These are phyloP conservation scores for Helianthus tuberosus DNA, from an alignment of 129 eudicot genomes.

Conservation along the genomic window DNA sequence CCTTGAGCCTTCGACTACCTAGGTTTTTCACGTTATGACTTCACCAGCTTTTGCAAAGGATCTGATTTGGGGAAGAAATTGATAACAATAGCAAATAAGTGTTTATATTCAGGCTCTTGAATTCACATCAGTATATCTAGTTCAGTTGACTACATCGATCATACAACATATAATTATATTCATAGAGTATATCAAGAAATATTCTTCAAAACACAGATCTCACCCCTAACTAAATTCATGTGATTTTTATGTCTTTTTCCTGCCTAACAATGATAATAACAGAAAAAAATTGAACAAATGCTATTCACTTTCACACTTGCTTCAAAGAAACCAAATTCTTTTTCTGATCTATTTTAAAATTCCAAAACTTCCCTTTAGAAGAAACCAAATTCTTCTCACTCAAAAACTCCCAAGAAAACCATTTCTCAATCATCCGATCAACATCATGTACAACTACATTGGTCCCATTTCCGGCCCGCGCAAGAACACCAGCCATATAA, in stretches of 20 bases:
- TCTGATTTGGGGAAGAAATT: conserved; percentile 3
- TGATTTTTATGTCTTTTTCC: conserved; percentile 18
- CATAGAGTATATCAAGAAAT: conserved; percentile 18
- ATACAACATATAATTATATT: conserved; percentile 21
- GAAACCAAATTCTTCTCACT: conserved; percentile 83
- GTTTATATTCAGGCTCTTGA: not conserved
- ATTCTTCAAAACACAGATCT: conserved; percentile 15
- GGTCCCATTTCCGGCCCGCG: conserved; percentile 67
- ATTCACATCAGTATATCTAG: not conserved
- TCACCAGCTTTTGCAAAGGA: not conserved
- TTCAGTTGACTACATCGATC: not conserved
- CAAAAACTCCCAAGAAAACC: conserved; percentile 94
- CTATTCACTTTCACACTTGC: conserved; percentile 20
- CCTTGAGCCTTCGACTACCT: too few relatives aligned
- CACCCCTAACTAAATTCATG: conserved; percentile 20
- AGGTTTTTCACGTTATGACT: too few relatives aligned
- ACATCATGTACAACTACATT: conserved; percentile 88
- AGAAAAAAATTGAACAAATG: not conserved
- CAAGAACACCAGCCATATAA: conserved; percentile 78
- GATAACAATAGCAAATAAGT: not conserved
- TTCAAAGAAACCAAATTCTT: conserved; percentile 23
- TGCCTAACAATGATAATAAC: conserved; percentile 1
- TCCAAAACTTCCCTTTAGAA: conserved; percentile 89
- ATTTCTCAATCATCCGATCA: conserved; percentile 75
- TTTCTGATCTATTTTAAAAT: conserved; percentile 48